A percentile compares a stretch with the other conserved stretches of the same genome.
These are phyloP conservation scores for Penicillium italicum DNA, from an alignment of 2,329 filamentous ascomycete species.

Conservation along the genomic window DNA sequence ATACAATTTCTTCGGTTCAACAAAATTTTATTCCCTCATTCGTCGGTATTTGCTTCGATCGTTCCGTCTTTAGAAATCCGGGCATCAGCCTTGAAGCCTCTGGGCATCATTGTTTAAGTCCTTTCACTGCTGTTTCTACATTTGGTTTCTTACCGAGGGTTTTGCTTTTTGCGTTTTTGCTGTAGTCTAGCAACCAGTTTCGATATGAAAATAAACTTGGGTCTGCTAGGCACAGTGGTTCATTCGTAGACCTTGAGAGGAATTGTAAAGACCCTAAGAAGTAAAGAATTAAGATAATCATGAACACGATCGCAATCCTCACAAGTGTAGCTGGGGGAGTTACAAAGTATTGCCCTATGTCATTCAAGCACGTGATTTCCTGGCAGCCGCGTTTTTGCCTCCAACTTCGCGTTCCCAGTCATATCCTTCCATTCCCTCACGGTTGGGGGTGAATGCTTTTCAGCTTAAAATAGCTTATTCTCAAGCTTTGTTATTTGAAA, in stretches of 20 bases:
- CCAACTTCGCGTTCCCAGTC: not conserved
- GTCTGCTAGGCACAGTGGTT: slow-evolving; percentile 22
- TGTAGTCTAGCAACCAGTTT: slow-evolving; percentile 28
- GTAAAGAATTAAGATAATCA: too few species aligned
- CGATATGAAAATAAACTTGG: slow-evolving; percentile 32
- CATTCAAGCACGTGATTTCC: slow-evolving; percentile 14
- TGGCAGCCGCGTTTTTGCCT: slow-evolving; percentile 15
- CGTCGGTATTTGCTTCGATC: slow-evolving; percentile 22
- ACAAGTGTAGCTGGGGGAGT: not conserved
- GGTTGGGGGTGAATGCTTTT: not conserved
- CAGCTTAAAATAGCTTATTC: not conserved
- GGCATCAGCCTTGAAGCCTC: slow-evolving; percentile 8
- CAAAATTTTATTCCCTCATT: slow-evolving; percentile 29
- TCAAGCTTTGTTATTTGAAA: not conserved
- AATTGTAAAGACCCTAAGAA: not conserved
- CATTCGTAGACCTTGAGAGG: not conserved
- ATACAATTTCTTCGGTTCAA: slow-evolving; percentile 35
- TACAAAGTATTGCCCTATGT: not conserved
- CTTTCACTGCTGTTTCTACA: slow-evolving; percentile 24
- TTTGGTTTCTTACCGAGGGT: slow-evolving; percentile 17
- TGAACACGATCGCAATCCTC: not conserved
- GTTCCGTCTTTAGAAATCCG: slow-evolving; percentile 28
- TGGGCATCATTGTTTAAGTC: slow-evolving; percentile 12
- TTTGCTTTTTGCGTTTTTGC: slow-evolving; percentile 19
- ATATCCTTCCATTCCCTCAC: slow-evolving; percentile 1